Evolutionary conservation across 2,329 filamentous ascomycete genomes (phyloP), one percentile per base, ranked within the genome.

Genomic region (Sporothrix humicola): DNA sequence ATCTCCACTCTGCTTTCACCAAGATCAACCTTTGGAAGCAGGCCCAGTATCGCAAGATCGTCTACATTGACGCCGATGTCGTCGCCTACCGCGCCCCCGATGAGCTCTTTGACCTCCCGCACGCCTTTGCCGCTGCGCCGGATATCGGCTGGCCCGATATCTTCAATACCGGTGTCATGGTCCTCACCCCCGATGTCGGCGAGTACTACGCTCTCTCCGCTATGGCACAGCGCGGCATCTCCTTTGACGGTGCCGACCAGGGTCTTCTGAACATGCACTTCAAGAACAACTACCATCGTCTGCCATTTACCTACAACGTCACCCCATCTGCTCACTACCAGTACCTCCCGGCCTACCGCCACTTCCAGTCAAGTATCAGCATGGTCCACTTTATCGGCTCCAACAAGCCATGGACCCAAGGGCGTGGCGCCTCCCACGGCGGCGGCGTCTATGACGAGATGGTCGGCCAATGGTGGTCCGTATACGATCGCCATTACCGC

Each of bases 161-260:
- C 75, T 98, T 98, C 89, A 99, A 99, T 83, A 94, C 93, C n/a
- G 96, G 96, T 79, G 90, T 99, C 78, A 97, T 99, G 94, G 94
- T 94, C 50, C 83, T 99, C 74, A 91, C 87, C 17, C 96, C 96
- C 48, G 92, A 95, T 82, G 86, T 95, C 87, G 92, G 91, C 73
- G 95, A 97, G 77, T 98, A 95, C 82, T 91, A 94, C 83, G 92
- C 93, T 58, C 87, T 99, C 80, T 86, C 90, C 76, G 93, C 93
- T 76, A 90, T 98, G 86, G 94, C 96, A 37, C 89, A 94, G 77
- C 87, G 91, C 72, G 95, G 95, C 37, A 93, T 95, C 80, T 98
- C 95, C 76, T 99, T 99, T 80, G 96, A 99, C 81, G 96, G 96
- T 68, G 96, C 96, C 52, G 96, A 99, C 81, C 96, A 99, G 83